phyloP scores from a whole-genome alignment of 768 basidiomycete species.

The Psilocybe azurescens region DNA sequence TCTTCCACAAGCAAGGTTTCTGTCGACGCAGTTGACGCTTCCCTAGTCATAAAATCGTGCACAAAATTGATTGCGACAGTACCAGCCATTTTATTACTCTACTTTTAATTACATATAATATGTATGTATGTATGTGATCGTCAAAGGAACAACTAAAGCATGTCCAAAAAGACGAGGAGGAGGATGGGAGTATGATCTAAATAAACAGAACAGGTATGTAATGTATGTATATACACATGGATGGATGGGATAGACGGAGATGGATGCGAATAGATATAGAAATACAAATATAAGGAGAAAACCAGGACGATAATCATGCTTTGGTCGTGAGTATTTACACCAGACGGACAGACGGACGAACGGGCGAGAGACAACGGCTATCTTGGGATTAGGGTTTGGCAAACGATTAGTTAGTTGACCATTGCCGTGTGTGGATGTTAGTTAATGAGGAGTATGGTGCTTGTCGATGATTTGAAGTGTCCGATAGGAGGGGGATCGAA shows the following conservation, averaged over 20 bases:
- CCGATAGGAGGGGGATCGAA: neutral
- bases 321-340: neutral
- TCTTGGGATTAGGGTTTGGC: neutral
- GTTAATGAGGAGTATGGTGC: neutral
- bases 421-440: neutral
- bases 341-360: neutral
- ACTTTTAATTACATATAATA: constrained; percentile 11
- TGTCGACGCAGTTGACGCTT: no score
- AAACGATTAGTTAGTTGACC: neutral
- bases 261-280: constrained; percentile 13
- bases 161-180: neutral
- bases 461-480: neutral
- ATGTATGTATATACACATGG: neutral
- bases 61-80: neutral
- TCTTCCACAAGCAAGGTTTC: no score
- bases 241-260: neutral
- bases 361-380: neutral
- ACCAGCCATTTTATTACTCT: constrained; percentile 6
- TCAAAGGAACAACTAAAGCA: neutral
- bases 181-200: neutral
- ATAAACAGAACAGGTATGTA: neutral
- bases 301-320: neutral
- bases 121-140: neutral
- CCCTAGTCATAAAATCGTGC: neutral
- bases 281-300: constrained; percentile 7